Conservation (phyloP, 768 basidiomycete species). For the Austroboletus eburneus region DNA sequence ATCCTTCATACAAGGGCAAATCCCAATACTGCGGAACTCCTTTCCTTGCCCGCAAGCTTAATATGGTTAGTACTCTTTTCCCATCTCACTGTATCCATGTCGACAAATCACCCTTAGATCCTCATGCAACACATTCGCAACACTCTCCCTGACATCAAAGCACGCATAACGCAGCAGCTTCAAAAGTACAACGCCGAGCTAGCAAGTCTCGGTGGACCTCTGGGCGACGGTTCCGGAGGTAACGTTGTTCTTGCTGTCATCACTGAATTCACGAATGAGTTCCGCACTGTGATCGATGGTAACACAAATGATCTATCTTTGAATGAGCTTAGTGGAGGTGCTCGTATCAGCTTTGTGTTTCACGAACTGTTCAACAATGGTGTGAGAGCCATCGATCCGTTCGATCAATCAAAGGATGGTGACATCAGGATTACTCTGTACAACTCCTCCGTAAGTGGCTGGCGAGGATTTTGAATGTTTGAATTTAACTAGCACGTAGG, state of each 20-base stretch:
- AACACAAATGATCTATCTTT: constrained; percentile 92
- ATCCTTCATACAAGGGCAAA: constrained; percentile 89
- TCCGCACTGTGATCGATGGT: constrained; percentile 95
- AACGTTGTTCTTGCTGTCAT: constrained; percentile 96
- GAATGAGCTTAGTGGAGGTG: constrained; percentile 98
- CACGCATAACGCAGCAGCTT: constrained; percentile 86
- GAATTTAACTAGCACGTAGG: constrained; percentile 39
- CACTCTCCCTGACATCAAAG: constrained; percentile 98
- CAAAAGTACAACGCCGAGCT: constrained; percentile 87
- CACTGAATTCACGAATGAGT: constrained; percentile 96
- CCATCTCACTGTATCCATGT: neutral
- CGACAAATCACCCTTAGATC: constrained; percentile 50
- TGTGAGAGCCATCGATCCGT: constrained; percentile 93
- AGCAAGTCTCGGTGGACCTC: constrained; percentile 74
- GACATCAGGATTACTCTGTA: constrained; percentile 95
- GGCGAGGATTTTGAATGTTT: neutral
- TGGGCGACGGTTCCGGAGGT: constrained; percentile 81
- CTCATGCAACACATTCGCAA: constrained; percentile 99
- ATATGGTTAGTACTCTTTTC: constrained; percentile 58
- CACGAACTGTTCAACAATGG: constrained; percentile 98
- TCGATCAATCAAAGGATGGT: constrained; percentile 98
- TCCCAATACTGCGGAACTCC: constrained; percentile 97
- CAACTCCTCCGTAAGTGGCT: constrained; percentile 83
- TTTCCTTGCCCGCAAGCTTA: constrained; percentile 91
- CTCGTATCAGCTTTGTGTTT: constrained; percentile 98